Percentiles rank a stretch among this genome's conserved stretches.
Evolutionary conservation across 2,329 filamentous ascomycete genomes (phyloP).

Genomic region (Aspergillus fructus): DNA sequence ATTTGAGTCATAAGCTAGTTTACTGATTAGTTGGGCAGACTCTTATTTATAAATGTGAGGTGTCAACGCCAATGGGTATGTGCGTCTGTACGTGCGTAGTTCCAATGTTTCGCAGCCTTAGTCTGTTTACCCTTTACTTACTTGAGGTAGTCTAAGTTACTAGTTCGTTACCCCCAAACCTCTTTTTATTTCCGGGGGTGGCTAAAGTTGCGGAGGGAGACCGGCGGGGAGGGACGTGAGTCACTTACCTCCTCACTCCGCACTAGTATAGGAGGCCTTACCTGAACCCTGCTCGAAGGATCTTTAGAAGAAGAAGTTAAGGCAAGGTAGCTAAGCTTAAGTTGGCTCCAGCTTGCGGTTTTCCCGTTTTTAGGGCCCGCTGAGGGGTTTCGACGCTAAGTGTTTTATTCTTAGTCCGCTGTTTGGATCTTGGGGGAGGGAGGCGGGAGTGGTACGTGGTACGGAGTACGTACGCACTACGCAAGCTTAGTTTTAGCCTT

Average conservation of each 20-base stretch:
- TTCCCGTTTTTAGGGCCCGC: slow-evolving; percentile 2
- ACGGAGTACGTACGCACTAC: not conserved
- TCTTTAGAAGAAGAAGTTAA: no score
- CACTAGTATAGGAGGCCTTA: no score
- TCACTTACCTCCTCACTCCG: no score
- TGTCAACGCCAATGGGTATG: not conserved
- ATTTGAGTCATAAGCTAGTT: not conserved
- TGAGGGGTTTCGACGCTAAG: not conserved
- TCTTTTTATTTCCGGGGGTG: not conserved
- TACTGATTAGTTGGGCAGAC: no score
- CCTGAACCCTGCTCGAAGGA: no score
- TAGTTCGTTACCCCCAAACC: not conserved
- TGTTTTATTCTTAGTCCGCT: no score
- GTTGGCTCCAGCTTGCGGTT: not conserved
- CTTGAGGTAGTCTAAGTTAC: not conserved
- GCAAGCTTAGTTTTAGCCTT: not conserved
- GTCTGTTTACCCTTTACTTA: not conserved
- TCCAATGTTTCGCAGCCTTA: not conserved
- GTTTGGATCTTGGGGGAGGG: no score
- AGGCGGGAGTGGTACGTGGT: no score
- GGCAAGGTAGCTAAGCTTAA: not conserved
- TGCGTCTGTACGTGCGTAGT: not conserved
- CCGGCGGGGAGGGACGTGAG: no score
- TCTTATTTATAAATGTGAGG: not conserved
- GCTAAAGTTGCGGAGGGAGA: not conserved